Conservation (phyloP, 176 grass and related monocot genomes). For the Phoenix roebelenii region DNA sequence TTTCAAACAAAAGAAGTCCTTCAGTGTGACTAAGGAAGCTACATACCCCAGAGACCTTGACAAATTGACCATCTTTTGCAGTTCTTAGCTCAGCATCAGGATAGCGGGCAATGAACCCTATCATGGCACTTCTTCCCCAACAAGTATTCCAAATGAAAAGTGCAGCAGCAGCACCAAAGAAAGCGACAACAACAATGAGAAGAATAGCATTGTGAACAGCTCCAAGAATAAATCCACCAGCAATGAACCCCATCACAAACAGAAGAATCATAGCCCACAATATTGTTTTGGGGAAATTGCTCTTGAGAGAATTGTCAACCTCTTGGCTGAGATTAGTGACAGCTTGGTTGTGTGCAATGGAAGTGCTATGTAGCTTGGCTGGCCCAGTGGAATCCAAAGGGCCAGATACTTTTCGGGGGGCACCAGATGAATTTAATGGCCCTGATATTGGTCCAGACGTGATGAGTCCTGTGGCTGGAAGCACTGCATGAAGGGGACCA, state of each 20-base stretch:
- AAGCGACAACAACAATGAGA: conserved; percentile 7
- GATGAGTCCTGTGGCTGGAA: background rate
- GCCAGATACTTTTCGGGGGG: conserved; percentile 5
- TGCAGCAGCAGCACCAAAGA: background rate
- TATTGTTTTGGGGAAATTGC: conserved; percentile 8
- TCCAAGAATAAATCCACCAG: conserved; percentile 17
- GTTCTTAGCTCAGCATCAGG: conserved; percentile 14
- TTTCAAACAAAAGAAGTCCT: too few relatives aligned
- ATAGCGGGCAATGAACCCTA: conserved; percentile 1
- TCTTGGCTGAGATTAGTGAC: conserved; percentile 3
- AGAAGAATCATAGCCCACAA: conserved; percentile 9
- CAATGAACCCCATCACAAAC: conserved; percentile 17
- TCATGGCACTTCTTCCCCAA: conserved; percentile 5
- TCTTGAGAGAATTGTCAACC: conserved; percentile 3
- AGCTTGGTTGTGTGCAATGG: background rate
- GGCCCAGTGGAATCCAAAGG: background rate
- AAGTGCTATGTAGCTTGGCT: background rate
- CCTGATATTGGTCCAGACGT: conserved; percentile 2
- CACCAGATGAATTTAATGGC: conserved; percentile 2
- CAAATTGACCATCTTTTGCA: conserved; percentile 15
- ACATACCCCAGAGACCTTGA: conserved; percentile 15
- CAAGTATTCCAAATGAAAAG: conserved; percentile 16
- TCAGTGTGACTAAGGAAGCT: background rate
- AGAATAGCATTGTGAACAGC: conserved; percentile 14
- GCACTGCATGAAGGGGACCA: background rate